phyloP scores from a whole-genome alignment of 2,329 filamentous ascomycete species.

The Fusarium sp. region DNA sequence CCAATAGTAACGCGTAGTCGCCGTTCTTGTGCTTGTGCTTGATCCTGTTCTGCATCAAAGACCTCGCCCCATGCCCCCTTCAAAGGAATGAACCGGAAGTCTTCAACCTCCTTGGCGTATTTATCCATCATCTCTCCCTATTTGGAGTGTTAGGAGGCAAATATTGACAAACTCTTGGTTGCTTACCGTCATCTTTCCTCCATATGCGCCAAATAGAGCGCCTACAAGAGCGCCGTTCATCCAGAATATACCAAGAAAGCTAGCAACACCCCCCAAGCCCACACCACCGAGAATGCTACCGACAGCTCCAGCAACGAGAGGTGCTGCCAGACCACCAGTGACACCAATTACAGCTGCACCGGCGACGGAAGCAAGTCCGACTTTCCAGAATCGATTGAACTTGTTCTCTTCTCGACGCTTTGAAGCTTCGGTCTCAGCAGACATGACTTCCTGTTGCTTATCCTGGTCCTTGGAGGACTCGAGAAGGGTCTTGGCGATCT shows the following conservation, averaged over 20 bases:
- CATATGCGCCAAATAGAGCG: constrained; percentile 88
- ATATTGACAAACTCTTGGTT: neutral
- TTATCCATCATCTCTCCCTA: constrained; percentile 85
- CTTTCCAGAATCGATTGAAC: constrained; percentile 83
- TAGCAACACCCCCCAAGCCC: constrained; percentile 85
- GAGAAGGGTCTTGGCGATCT: constrained; percentile 80
- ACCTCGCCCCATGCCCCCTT: constrained; percentile 56
- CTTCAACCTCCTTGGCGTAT: constrained; percentile 88
- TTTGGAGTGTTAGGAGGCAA: constrained; percentile 22
- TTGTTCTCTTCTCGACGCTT: constrained; percentile 79
- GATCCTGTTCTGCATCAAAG: constrained; percentile 26
- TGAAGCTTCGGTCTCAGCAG: constrained; percentile 79
- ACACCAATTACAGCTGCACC: constrained; percentile 92
- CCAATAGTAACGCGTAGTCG: constrained; percentile 85
- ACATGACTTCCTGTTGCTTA: constrained; percentile 63
- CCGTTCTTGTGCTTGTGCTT: constrained; percentile 48
- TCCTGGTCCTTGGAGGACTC: constrained; percentile 66
- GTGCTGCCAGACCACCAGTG: constrained; percentile 90
- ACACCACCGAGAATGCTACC: constrained; percentile 87
- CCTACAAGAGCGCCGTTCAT: constrained; percentile 89
- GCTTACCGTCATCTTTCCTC: constrained; percentile 74
- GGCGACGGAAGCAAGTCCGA: constrained; percentile 87
- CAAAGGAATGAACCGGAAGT: constrained; percentile 82
- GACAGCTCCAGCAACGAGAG: constrained; percentile 85
- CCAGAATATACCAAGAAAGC: constrained; percentile 86